Evolutionary conservation across 2,329 filamentous ascomycete genomes (phyloP).

Genomic region (Myrmaecium sp.): DNA sequence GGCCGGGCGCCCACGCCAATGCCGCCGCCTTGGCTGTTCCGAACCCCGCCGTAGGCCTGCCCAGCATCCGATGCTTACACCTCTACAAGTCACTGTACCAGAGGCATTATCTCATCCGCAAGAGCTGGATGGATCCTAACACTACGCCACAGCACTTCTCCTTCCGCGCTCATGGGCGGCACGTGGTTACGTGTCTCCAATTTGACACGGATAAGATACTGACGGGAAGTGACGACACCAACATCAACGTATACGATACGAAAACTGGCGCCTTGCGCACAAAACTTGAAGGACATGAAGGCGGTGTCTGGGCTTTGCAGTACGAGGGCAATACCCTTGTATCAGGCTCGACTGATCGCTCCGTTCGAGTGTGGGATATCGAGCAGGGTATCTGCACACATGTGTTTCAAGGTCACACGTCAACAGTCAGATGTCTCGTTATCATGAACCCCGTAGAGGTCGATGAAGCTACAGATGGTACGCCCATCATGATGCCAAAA

Average conservation of each 20-base stretch:
- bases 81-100: slow-evolving; percentile 94
- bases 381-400: slow-evolving; percentile 84
- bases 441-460: slow-evolving; percentile 79
- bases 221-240: slow-evolving; percentile 90
- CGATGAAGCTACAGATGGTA: slow-evolving; percentile 53
- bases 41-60: slow-evolving; percentile 62
- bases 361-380: slow-evolving; percentile 99
- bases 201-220: slow-evolving; percentile 98
- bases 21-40: slow-evolving; percentile 71
- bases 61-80: slow-evolving; percentile 67
- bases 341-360: slow-evolving; percentile 88
- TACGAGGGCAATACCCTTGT: slow-evolving; percentile 92
- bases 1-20: slow-evolving; percentile 71
- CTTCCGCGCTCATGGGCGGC: slow-evolving; percentile 87
- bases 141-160: slow-evolving; percentile 80
- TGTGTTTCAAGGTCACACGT: slow-evolving; percentile 93
- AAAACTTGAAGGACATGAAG: slow-evolving; percentile 82
- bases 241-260: slow-evolving; percentile 96
- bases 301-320: slow-evolving; percentile 92
- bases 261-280: slow-evolving; percentile 76
- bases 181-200: slow-evolving; percentile 94
- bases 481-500: slow-evolving; percentile 73
- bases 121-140: slow-evolving; percentile 75
- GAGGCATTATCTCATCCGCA: slow-evolving; percentile 75
- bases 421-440: slow-evolving; percentile 87